These are phyloP conservation scores for Chaetoceros tenuissimus DNA, from an alignment of 108 stramenopile species.

Conservation along the genomic window DNA sequence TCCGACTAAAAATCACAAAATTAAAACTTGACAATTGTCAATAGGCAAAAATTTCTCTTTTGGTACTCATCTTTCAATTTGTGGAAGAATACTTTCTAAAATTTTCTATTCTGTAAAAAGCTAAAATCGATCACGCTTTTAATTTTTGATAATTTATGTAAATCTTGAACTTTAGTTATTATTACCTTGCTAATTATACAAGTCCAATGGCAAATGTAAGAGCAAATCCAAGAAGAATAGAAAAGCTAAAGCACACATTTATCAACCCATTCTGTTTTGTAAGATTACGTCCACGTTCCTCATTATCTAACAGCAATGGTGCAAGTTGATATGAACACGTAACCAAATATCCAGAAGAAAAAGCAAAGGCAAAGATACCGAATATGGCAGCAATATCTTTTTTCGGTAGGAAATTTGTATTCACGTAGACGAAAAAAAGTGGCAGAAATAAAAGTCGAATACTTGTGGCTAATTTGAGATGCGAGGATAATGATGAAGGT, in stretches of 20 bases:
- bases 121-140: too few relatives aligned
- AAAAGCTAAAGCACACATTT: conserved; percentile 10
- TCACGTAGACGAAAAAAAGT: conserved; percentile 24
- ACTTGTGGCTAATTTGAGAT: background rate
- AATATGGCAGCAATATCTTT: conserved; percentile 18
- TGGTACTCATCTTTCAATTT: too few relatives aligned
- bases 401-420: background rate
- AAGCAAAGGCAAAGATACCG: conserved; percentile 21
- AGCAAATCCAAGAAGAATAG: conserved; percentile 1
- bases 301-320: conserved; percentile 10
- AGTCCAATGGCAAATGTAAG: background rate
- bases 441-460: conserved; percentile 18
- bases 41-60: too few relatives aligned
- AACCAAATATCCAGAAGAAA: conserved; percentile 33
- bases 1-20: too few relatives aligned
- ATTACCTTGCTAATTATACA: too few relatives aligned
- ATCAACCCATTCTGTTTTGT: conserved; percentile 9
- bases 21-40: too few relatives aligned
- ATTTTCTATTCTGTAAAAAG: too few relatives aligned
- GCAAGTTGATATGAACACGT: conserved; percentile 32
- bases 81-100: too few relatives aligned
- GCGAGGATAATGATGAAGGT: background rate
- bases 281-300: background rate
- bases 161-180: too few relatives aligned
- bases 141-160: too few relatives aligned